Conservation (phyloP, 1,284 basidiomycete genomes). For the Puccinia hordei region DNA sequence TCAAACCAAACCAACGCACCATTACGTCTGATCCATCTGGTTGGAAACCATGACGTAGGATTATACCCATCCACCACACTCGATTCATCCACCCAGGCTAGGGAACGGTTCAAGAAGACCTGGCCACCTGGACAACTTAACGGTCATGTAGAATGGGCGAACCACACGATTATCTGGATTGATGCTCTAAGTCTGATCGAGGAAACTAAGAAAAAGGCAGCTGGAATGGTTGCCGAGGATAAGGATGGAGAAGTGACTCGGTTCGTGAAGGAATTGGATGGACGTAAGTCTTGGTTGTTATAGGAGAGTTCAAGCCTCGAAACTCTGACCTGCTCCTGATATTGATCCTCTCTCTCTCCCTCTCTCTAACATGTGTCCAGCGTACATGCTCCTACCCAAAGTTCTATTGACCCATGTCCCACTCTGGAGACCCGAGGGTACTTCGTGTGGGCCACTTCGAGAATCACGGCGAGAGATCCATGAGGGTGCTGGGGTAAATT, state of each 20-base stretch:
- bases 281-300: conserved; percentile 43
- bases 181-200: conserved; percentile 75
- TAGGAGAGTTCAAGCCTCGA: background rate
- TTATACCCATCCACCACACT: conserved; percentile 58
- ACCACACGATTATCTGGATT: conserved; percentile 72
- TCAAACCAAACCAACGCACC: conserved; percentile 38
- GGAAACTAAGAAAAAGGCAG: conserved; percentile 72
- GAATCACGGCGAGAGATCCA: conserved; percentile 69
- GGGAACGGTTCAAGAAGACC: conserved; percentile 55
- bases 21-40: conserved; percentile 68
- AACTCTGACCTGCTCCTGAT: background rate
- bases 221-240: conserved; percentile 63
- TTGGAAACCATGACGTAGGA: conserved; percentile 84
- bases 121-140: conserved; percentile 62
- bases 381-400: conserved; percentile 60
- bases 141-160: conserved; percentile 74
- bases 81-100: conserved; percentile 42
- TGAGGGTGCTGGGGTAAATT: conserved; percentile 75
- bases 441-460: conserved; percentile 72
- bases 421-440: conserved; percentile 70
- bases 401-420: conserved; percentile 82
- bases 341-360: background rate
- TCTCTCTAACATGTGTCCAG: conserved; percentile 49
- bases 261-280: conserved; percentile 54
- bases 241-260: conserved; percentile 65